phyloP scores from a whole-genome alignment of 768 basidiomycete genomes.

The Tephrocybe rancida region DNA sequence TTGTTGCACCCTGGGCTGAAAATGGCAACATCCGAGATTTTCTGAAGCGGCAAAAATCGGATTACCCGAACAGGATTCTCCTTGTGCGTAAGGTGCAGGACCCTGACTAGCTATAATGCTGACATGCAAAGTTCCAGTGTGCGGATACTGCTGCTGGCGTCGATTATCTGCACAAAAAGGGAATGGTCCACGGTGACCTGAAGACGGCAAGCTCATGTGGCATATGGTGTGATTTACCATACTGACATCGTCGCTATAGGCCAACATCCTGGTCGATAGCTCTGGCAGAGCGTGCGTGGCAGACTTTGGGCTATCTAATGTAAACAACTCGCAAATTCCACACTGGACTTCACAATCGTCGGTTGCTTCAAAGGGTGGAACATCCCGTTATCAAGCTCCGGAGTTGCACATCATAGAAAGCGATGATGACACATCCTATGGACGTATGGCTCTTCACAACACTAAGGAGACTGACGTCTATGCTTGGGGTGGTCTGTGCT shows the following conservation, averaged over 20 bases:
- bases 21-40: neutral
- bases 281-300: no score
- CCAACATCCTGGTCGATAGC: neutral
- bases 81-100: neutral
- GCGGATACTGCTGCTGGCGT: slow-evolving; percentile 2
- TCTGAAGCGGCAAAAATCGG: neutral
- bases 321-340: neutral
- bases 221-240: neutral
- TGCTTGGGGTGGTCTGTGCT: slow-evolving; percentile 3
- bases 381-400: slow-evolving; percentile 1
- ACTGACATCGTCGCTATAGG: neutral
- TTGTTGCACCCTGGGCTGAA: slow-evolving; percentile 2
- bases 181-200: slow-evolving; percentile 4
- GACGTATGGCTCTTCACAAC: neutral
- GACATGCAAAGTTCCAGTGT: neutral
- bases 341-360: slow-evolving; percentile 5
- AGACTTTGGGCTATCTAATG: slow-evolving; percentile 1
- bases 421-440: neutral
- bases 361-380: slow-evolving; percentile 1
- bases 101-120: neutral
- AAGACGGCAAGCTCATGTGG: neutral
- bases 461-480: slow-evolving; percentile 1
- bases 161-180: slow-evolving; percentile 1
- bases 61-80: neutral
- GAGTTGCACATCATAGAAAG: neutral